phyloP scores from a whole-genome alignment of 2,329 filamentous ascomycete genomes.

The Diplodia sapinea region DNA sequence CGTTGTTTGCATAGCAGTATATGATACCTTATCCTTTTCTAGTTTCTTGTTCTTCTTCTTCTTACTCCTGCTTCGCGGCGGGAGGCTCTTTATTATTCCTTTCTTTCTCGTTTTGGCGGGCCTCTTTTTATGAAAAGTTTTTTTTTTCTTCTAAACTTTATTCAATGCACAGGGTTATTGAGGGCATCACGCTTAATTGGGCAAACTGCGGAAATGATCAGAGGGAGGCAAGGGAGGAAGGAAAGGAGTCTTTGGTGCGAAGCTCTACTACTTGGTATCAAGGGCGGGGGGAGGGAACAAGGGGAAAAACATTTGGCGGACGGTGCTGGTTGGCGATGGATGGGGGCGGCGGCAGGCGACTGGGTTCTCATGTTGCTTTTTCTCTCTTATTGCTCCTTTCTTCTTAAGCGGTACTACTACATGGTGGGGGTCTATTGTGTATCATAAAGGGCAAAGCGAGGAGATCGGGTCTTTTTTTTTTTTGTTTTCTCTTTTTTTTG shows the following conservation, averaged over 20 bases:
- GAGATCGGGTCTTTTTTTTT: not conserved
- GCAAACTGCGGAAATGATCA: not conserved
- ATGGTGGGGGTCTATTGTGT: not conserved
- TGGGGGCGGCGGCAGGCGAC: not conserved
- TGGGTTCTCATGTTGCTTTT: not conserved
- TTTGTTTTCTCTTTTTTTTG: too few species aligned
- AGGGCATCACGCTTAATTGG: slow-evolving; percentile 2
- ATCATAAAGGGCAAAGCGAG: not conserved
- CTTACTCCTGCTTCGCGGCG: not conserved
- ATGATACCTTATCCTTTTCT: slow-evolving; percentile 19
- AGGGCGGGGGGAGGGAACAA: not conserved
- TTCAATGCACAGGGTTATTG: slow-evolving; percentile 2
- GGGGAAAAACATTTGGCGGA: not conserved
- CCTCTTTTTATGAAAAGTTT: slow-evolving; percentile 7
- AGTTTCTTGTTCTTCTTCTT: not conserved
- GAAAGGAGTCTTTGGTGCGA: not conserved
- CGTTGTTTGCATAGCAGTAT: slow-evolving; percentile 18
- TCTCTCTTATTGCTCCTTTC: not conserved
- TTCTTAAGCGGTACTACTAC: not conserved
- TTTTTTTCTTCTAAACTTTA: slow-evolving; percentile 1
- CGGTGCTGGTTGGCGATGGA: not conserved
- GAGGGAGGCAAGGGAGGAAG: not conserved
- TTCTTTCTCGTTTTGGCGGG: not conserved
- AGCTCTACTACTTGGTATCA: not conserved
- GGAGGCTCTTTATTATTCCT: not conserved